Base-by-base conservation (phyloP, 2,329 filamentous ascomycete species). In the Apiospora kogelbergensis region DNA sequence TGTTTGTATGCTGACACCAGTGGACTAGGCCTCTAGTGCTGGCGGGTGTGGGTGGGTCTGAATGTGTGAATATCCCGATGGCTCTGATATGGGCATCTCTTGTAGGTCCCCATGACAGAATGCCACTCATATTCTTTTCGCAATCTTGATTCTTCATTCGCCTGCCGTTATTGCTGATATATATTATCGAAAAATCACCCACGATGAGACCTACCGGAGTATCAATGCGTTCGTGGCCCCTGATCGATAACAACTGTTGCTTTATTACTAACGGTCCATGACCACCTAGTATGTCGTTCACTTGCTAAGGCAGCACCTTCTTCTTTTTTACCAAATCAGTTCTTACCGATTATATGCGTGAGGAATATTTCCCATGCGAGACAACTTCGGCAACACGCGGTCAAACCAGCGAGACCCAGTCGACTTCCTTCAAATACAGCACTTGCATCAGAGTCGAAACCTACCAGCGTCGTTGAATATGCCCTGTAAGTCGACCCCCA, bases 381-480 rank as follows among this genome's bases (percentile, higher is more conserved):
- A 20, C 26, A 15, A 20, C 48, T 9, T 57, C 15, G 26, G 24
- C 48, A 57, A 33, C 26, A 57, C 1, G 26, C 30, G 6, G 6
- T 1, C 2, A 53, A 65, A 53, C 40, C 20, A 45, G 46, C 13
- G 33, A 9, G 13, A 41, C 66, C 46, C 1, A 63, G n/a, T n/a
- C 33, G 4, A 17, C 24, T 22, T 6, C 37, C 46, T 30, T 46
- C 63, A 15, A 33, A 33, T 60, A 53, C 60, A 37, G 63, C 69
- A 53, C 67, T 68, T 30, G 48, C 64, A 11, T 57, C 64, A n/a
- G 63, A 67, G 42, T 60, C 63, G 33, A 70, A 70, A 48, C 69
- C 69, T 17, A 69, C 64, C 30, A 70, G 69, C 53, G 41, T 70
- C 1, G 68, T 70, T 11, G 71, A 75, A 22, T 72, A 74, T 66